These are phyloP conservation scores for Sugiyamaella neomexicana DNA, from an alignment of 1,139 yeast species.

Conservation along the genomic window DNA sequence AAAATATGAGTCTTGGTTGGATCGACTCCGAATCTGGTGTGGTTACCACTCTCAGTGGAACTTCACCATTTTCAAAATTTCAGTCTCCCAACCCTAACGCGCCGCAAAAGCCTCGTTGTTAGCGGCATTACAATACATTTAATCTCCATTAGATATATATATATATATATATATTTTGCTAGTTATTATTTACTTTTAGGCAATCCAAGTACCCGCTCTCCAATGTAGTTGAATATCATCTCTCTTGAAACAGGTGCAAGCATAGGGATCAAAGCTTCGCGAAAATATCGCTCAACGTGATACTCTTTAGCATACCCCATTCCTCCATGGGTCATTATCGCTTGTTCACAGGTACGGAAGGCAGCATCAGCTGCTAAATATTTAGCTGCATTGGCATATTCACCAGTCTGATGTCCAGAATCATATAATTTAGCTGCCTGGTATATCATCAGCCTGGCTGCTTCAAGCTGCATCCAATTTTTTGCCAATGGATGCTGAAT, in stretches of 20 bases:
- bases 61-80: constrained; percentile 12
- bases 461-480: constrained; percentile 22
- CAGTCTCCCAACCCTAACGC: constrained; percentile 10
- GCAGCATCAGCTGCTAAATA: constrained; percentile 21
- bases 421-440: constrained; percentile 18
- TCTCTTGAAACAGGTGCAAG: constrained; percentile 19
- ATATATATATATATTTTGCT: too few species aligned
- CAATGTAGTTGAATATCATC: constrained; percentile 19
- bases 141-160: too few species aligned
- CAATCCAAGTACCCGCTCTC: constrained; percentile 17
- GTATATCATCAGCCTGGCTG: constrained; percentile 18
- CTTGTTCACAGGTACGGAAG: constrained; percentile 18
- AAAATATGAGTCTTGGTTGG: neutral
- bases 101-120: neutral
- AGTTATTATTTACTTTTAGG: constrained; percentile 13
- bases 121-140: too few species aligned
- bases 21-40: neutral
- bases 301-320: constrained; percentile 22
- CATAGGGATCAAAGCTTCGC: constrained; percentile 18
- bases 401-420: constrained; percentile 16
- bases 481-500: constrained; percentile 21
- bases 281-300: constrained; percentile 19
- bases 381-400: constrained; percentile 20
- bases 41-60: neutral
- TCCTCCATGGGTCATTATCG: constrained; percentile 20